Base-by-base conservation (phyloP, 306 rosid species). In the Casuarina equisetifolia region DNA sequence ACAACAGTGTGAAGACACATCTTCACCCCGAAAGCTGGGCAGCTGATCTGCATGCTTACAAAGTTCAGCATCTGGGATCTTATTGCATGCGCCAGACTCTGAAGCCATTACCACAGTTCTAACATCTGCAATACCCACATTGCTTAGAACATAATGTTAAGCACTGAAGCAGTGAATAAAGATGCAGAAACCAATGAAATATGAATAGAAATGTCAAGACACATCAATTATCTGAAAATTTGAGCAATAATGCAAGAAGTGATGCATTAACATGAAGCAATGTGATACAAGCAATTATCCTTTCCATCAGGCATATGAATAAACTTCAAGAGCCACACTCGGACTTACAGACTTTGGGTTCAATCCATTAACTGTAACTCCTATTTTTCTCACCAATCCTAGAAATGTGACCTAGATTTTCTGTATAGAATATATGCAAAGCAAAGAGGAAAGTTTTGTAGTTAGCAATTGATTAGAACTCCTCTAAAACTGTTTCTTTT, bases 121-220 rank as follows among this genome's bases (percentile, higher is more conserved):
- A 71, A 76, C 88, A 81, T 82, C 95, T 92, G 90, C 75, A 62
- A 86, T 44, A 76, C 76, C 64, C 63, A 74, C 74, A 79, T 44
- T 77, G 40, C 70, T 80, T 59, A 44, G 46, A 39, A 35, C 73
- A 81, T 75, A 48, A 87, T 55, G 80, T 63, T 52, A 35, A 46
- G 63, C 61, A 58, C 59, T 44, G 52, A 11, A 17, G 62, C 40
- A 39, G 20, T 68, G 70, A 59, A 58, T 45, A 43, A 69, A 52
- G 9, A 48, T 3, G 25, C 61, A 51, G 12, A 48, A 73, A 64
- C 36, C 16, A 42, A 12, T 54, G 17, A 83, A 76, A 39, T 40
- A 54, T 58, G 49, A 73, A 73, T 49, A 66, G 42, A 62, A 69
- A 82, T 39, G 40, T 46, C 44, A 63, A 57, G 69, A 20, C 9